Evolutionary conservation across 441 rosid species (phyloP).

Genomic region (Pelargonium cotyledonis): DNA sequence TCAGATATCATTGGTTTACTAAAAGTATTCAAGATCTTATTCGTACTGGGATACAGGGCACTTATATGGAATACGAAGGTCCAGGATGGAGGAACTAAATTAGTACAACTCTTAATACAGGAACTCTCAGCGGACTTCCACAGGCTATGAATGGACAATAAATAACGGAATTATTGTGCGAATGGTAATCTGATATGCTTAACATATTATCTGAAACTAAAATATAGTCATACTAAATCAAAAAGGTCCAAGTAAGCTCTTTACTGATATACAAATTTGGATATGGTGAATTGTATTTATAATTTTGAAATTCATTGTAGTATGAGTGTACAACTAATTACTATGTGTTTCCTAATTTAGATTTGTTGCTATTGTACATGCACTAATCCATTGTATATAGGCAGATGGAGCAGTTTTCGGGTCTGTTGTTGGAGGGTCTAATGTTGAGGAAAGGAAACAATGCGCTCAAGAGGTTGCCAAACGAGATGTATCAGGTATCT

Average conservation of each 20-base stretch:
- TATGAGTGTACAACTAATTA: background rate
- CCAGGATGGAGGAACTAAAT: too few relatives aligned
- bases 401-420: slow-evolving; percentile 51
- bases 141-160: too few relatives aligned
- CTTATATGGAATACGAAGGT: too few relatives aligned
- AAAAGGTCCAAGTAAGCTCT: background rate
- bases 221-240: too few relatives aligned
- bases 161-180: too few relatives aligned
- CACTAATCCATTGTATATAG: slow-evolving; percentile 23
- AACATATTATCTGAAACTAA: too few relatives aligned
- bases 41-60: too few relatives aligned
- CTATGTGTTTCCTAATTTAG: background rate
- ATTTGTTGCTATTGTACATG: background rate
- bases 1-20: too few relatives aligned
- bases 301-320: background rate
- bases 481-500: slow-evolving; percentile 47
- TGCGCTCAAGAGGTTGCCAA: slow-evolving; percentile 49
- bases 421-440: slow-evolving; percentile 62
- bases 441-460: slow-evolving; percentile 40
- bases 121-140: too few relatives aligned
- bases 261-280: background rate
- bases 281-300: background rate
- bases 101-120: too few relatives aligned
- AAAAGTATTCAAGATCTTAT: too few relatives aligned
- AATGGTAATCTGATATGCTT: too few relatives aligned